Conservation (phyloP, 352 stramenopile species). For the Aphanomyces invadans region DNA sequence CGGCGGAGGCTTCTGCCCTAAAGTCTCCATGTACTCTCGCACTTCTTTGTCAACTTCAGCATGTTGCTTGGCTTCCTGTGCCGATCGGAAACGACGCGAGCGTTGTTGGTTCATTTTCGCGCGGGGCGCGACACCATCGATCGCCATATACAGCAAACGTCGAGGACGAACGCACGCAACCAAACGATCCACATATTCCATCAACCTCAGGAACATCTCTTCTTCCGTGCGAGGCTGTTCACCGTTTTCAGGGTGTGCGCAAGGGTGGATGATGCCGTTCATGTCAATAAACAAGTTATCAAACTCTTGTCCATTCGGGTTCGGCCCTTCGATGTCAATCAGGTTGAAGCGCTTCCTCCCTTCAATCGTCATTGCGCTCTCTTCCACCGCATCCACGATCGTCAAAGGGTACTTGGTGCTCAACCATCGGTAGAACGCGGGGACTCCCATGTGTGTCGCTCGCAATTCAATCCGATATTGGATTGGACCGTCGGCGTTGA, state of each 20-base stretch:
- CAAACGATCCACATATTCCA: conserved; percentile 95
- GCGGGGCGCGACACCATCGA: conserved; percentile 97
- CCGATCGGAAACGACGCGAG: conserved; percentile 92
- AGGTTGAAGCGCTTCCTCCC: conserved; percentile 76
- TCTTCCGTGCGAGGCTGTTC: conserved; percentile 90
- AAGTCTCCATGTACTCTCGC: conserved; percentile 85
- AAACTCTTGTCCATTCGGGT: conserved; percentile 91
- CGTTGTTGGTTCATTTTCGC: conserved; percentile 99
- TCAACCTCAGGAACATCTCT: conserved; percentile 97
- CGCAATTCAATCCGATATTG: conserved; percentile 1
- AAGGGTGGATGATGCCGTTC: conserved; percentile 99
- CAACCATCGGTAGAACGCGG: conserved; percentile 99
- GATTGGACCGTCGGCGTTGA: neutral
- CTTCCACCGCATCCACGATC: conserved; percentile 85
- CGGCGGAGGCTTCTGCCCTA: conserved; percentile 71
- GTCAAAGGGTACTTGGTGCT: conserved; percentile 99
- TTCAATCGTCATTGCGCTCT: conserved; percentile 64
- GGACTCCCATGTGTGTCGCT: conserved; percentile 91
- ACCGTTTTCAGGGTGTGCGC: conserved; percentile 93
- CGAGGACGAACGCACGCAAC: conserved; percentile 91
- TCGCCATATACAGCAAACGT: conserved; percentile 96
- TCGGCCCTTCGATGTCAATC: conserved; percentile 73
- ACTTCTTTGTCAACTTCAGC: conserved; percentile 90
- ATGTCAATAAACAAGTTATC: conserved; percentile 99
- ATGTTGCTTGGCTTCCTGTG: conserved; percentile 92